Evolutionary conservation across 2,329 filamentous ascomycete species (phyloP), one percentile per base, ranked within the genome.

Genomic region (Zymoseptoria pseudotritici): DNA sequence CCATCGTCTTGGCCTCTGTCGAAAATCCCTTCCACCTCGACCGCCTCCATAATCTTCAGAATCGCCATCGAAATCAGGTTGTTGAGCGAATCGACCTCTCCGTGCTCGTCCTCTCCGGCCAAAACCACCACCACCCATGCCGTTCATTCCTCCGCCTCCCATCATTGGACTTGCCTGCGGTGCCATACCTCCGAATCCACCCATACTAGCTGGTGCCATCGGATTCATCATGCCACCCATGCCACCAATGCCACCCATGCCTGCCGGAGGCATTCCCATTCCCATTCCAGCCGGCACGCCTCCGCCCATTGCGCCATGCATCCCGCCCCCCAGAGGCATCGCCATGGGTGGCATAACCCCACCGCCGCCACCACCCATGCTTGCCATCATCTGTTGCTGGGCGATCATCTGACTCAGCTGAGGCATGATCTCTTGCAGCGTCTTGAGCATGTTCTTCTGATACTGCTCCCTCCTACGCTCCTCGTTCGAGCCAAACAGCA

Each of bases 381-480:
- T 17, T 5, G 26, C 36, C 36, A 46, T 46, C 21, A 53, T 36
- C 49, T 61, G 55, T 51, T 58, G 61, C 54, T 50, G 10, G 13
- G 29, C 36, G 50, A 63, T 61, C 66, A 66, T 62, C 54, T 63
- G 63, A 22, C 54, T 57, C 56, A 68, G 52, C 60, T 66, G 63
- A 52, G 67, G 67, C 58, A 65, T 56, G 58, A 67, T 61, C 55
- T 68, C 66, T 57, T 65, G 63, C 26, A 69, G 42, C 19, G 60
- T 66, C 56, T 63, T 67, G 29, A 69, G 42, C 65, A 69, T 63
- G 29, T 62, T 63, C 50, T 64, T 54, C 55, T 64, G 59, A 50
- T 66, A 67, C 56, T 61, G 61, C 53, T 68, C 66, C 59, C 67
- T 65, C 53, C 62, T 63, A 13, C 60, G 55, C 57, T 69, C 67